Evolutionary conservation across 306 rosid genomes (phyloP).

Genomic region (Medicago lupulina): DNA sequence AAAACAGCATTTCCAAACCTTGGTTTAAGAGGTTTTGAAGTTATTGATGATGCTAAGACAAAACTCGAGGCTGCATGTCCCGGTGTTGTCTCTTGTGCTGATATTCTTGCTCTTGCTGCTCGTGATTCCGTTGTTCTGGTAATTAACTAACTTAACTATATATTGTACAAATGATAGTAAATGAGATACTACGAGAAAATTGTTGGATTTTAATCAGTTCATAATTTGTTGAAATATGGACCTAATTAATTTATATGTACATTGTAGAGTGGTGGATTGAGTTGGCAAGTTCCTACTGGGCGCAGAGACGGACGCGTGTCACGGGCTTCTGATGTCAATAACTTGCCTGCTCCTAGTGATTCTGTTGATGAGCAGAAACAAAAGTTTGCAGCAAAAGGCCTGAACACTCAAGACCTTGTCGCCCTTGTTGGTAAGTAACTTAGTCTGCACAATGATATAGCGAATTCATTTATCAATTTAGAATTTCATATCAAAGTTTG

Average conservation of each 20-base stretch:
- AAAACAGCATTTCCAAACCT: conserved; percentile 40
- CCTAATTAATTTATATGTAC: neutral
- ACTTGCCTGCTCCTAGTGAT: conserved; percentile 49
- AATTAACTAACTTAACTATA: neutral
- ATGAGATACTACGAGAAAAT: no score
- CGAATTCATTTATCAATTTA: no score
- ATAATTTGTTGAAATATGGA: neutral
- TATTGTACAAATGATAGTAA: neutral
- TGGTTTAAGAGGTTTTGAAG: conserved; percentile 51
- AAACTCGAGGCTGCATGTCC: conserved; percentile 63
- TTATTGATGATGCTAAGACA: conserved; percentile 55
- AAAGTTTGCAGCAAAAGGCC: conserved; percentile 54
- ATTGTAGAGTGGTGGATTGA: conserved; percentile 53
- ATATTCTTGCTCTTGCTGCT: conserved; percentile 59
- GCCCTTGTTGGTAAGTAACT: conserved; percentile 59
- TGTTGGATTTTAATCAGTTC: no score
- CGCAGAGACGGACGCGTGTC: conserved; percentile 66
- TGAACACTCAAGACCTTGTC: conserved; percentile 65
- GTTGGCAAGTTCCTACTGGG: conserved; percentile 66
- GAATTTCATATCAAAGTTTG: no score
- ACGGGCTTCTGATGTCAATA: conserved; percentile 46
- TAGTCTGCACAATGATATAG: neutral
- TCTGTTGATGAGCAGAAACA: conserved; percentile 51
- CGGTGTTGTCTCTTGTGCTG: conserved; percentile 63
- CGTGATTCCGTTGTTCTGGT: conserved; percentile 64